These are phyloP conservation scores for Urtica urens DNA, from an alignment of 306 rosid genomes.

Conservation along the genomic window DNA sequence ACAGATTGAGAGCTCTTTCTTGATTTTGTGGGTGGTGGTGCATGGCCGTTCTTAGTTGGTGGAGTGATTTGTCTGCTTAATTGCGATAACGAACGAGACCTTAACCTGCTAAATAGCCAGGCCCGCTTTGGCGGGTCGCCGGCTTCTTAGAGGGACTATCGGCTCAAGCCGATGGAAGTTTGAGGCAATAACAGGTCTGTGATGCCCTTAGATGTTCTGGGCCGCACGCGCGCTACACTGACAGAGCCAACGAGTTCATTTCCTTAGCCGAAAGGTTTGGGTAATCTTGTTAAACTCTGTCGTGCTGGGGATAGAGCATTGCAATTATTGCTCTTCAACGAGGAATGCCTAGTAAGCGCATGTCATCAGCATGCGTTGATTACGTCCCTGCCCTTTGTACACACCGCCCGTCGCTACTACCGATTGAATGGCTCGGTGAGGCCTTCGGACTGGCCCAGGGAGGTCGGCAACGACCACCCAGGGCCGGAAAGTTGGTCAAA, in stretches of 20 bases:
- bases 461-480: conserved; percentile 2
- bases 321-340: conserved; percentile 11
- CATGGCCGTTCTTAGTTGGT: conserved; percentile 2
- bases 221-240: background rate
- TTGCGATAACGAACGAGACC: background rate
- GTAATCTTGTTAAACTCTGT: background rate
- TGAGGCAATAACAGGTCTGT: background rate
- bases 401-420: conserved; percentile 7
- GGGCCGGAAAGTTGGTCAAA: background rate
- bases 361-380: conserved; percentile 5
- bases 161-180: background rate
- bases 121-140: background rate
- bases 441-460: background rate
- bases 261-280: background rate
- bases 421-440: conserved; percentile 8
- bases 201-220: background rate
- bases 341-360: conserved; percentile 10
- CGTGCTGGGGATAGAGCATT: conserved; percentile 4
- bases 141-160: conserved; percentile 1
- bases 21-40: background rate
- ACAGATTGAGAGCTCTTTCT: background rate
- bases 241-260: background rate
- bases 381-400: conserved; percentile 9
- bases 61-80: background rate
- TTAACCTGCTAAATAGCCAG: background rate